Evolutionary conservation across 2,329 filamentous ascomycete genomes (phyloP).

Genomic region (Epichloe typhina): DNA sequence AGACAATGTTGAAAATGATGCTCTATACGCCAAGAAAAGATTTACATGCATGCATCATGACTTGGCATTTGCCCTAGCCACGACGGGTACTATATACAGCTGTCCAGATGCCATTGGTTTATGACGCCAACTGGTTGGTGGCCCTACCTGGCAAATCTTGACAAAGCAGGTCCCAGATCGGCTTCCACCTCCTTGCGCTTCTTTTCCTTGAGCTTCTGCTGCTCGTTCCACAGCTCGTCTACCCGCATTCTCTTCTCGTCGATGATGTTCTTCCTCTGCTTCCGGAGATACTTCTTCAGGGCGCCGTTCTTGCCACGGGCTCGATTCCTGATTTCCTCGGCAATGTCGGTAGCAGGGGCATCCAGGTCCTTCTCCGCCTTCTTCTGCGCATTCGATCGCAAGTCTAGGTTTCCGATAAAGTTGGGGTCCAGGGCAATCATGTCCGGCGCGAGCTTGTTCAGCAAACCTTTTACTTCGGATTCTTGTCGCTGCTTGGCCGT

Average conservation of each 20-base stretch:
- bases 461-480: constrained; percentile 71
- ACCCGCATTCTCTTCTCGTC: constrained; percentile 86
- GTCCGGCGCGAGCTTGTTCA: constrained; percentile 91
- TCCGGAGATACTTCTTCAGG: constrained; percentile 75
- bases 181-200: constrained; percentile 50
- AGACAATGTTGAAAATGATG: neutral
- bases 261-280: constrained; percentile 89
- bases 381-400: constrained; percentile 64
- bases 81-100: constrained; percentile 10
- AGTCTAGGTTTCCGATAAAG: constrained; percentile 78
- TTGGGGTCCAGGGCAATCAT: constrained; percentile 95
- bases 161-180: constrained; percentile 74
- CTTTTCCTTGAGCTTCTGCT: constrained; percentile 52
- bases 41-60: neutral
- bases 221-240: constrained; percentile 67
- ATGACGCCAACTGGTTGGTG: constrained; percentile 33
- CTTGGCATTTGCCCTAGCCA: neutral
- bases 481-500: constrained; percentile 87
- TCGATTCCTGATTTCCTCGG: constrained; percentile 56
- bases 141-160: constrained; percentile 68
- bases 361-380: constrained; percentile 71
- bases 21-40: neutral
- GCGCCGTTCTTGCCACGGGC: constrained; percentile 83
- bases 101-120: neutral
- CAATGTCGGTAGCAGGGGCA: constrained; percentile 42